These are phyloP conservation scores for Phaeosphaeriaceae sp. DNA, from an alignment of 2,329 filamentous ascomycete genomes.

Conservation along the genomic window DNA sequence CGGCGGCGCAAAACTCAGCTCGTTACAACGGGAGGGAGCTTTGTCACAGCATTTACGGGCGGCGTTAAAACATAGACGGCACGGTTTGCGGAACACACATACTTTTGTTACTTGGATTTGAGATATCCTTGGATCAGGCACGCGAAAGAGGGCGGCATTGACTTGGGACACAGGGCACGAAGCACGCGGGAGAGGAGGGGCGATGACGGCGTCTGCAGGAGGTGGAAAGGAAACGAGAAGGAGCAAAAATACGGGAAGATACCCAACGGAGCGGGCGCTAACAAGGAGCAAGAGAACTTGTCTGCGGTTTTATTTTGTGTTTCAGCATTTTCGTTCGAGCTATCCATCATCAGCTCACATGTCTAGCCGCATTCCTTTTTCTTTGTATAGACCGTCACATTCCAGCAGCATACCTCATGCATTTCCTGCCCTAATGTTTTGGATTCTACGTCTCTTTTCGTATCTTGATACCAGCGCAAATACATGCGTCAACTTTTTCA, in stretches of 20 bases:
- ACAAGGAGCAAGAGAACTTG: neutral
- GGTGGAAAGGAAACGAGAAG: slow-evolving; percentile 13
- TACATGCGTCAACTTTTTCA: neutral
- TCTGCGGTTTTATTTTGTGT: neutral
- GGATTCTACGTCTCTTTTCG: neutral
- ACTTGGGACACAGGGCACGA: neutral
- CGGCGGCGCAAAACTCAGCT: neutral
- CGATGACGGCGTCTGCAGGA: neutral
- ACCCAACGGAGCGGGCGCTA: neutral
- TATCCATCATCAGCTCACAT: neutral
- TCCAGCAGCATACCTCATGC: neutral
- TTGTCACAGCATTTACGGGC: slow-evolving; percentile 33
- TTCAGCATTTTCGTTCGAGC: neutral
- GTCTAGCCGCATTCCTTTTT: neutral
- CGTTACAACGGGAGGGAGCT: slow-evolving; percentile 6
- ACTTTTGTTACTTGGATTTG: slow-evolving; percentile 16
- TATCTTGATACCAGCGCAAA: neutral
- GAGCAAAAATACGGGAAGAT: slow-evolving; percentile 2
- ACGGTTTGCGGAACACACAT: slow-evolving; percentile 21
- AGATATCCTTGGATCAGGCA: slow-evolving; percentile 18
- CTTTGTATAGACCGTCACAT: neutral
- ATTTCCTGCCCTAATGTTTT: neutral
- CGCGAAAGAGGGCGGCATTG: slow-evolving; percentile 9
- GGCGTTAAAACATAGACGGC: slow-evolving; percentile 30
- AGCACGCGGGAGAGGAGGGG: neutral